Percentiles rank a stretch among this genome's conserved stretches.
Evolutionary conservation across 495 filamentous ascomycete genomes (phyloP).

Genomic region (Parathielavia appendiculata): DNA sequence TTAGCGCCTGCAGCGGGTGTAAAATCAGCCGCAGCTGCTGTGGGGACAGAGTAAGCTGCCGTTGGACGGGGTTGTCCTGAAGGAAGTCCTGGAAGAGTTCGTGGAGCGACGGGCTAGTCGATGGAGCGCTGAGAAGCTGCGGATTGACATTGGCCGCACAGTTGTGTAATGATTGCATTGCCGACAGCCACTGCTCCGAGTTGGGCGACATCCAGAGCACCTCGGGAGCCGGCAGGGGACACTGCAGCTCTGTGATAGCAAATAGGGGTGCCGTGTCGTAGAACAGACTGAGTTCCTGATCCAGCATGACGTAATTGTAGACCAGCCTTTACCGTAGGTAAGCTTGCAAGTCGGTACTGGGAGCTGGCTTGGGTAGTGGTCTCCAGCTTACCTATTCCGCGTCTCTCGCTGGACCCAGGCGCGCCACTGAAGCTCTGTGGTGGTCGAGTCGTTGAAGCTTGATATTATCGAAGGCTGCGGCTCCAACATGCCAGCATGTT

Average conservation of each 20-base stretch:
- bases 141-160: slow-evolving; percentile 34
- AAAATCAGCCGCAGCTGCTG: slow-evolving; percentile 49
- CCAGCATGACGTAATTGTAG: slow-evolving; percentile 63
- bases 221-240: slow-evolving; percentile 54
- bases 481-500: slow-evolving; percentile 50
- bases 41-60: slow-evolving; percentile 37
- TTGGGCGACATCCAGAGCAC: slow-evolving; percentile 45
- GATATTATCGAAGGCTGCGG: slow-evolving; percentile 36
- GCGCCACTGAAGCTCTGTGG: slow-evolving; percentile 49
- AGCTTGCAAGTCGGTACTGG: not conserved
- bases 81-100: slow-evolving; percentile 55
- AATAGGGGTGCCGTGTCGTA: slow-evolving; percentile 55
- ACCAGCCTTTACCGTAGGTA: slow-evolving; percentile 43
- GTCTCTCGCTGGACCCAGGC: slow-evolving; percentile 55
- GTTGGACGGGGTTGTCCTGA: slow-evolving; percentile 37
- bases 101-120: slow-evolving; percentile 46
- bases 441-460: slow-evolving; percentile 29
- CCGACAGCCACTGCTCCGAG: slow-evolving; percentile 45
- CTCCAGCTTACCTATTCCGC: slow-evolving; percentile 48
- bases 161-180: slow-evolving; percentile 47
- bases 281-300: slow-evolving; percentile 61
- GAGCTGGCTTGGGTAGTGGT: not conserved
- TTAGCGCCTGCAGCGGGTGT: slow-evolving; percentile 47
- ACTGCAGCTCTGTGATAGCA: slow-evolving; percentile 52
- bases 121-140: slow-evolving; percentile 36